Percentiles rank a stretch among this genome's conserved stretches.
These are phyloP conservation scores for Trichocladium uniseriatum DNA, from an alignment of 495 filamentous ascomycete genomes.

Conservation along the genomic window DNA sequence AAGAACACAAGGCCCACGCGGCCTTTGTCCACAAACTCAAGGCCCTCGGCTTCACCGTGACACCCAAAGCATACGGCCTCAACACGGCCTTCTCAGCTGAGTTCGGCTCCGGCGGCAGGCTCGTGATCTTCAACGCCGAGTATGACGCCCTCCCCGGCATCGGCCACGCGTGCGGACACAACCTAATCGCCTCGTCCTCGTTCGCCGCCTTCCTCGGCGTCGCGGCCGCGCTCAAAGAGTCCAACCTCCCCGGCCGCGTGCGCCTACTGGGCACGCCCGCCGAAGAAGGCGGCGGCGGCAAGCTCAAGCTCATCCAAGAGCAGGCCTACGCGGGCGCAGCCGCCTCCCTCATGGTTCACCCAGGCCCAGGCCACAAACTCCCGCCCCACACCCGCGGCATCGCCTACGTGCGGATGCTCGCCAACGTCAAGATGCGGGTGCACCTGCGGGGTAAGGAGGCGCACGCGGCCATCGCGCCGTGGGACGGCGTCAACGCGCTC, in stretches of 20 bases:
- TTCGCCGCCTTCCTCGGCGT: constrained; percentile 50
- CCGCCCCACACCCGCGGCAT: constrained; percentile 21
- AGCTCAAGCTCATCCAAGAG: constrained; percentile 39
- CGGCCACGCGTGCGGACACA: constrained; percentile 51
- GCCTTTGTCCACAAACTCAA: constrained; percentile 36
- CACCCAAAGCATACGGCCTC: constrained; percentile 40
- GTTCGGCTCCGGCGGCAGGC: constrained; percentile 39
- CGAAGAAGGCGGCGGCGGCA: constrained; percentile 51
- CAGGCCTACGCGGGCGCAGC: constrained; percentile 42
- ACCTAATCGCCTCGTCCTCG: constrained; percentile 56
- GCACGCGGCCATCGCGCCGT: constrained; percentile 53
- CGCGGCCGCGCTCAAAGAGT: constrained; percentile 41
- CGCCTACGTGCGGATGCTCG: constrained; percentile 39
- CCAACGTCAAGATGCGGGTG: constrained; percentile 42
- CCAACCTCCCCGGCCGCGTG: constrained; percentile 43
- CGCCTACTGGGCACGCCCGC: constrained; percentile 60
- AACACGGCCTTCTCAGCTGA: constrained; percentile 47
- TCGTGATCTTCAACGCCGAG: constrained; percentile 49
- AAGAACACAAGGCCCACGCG: constrained; percentile 46
- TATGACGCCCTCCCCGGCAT: constrained; percentile 41
- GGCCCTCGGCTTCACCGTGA: constrained; percentile 35
- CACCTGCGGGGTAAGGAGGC: constrained; percentile 41
- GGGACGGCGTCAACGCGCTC: constrained; percentile 56
- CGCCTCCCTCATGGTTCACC: constrained; percentile 48
- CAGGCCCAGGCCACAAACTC: constrained; percentile 31